A percentile compares a stretch with the other conserved stretches of the same genome.
These are phyloP conservation scores for Helicocarpus griseus DNA, from an alignment of 2,329 filamentous ascomycete species.

Conservation along the genomic window DNA sequence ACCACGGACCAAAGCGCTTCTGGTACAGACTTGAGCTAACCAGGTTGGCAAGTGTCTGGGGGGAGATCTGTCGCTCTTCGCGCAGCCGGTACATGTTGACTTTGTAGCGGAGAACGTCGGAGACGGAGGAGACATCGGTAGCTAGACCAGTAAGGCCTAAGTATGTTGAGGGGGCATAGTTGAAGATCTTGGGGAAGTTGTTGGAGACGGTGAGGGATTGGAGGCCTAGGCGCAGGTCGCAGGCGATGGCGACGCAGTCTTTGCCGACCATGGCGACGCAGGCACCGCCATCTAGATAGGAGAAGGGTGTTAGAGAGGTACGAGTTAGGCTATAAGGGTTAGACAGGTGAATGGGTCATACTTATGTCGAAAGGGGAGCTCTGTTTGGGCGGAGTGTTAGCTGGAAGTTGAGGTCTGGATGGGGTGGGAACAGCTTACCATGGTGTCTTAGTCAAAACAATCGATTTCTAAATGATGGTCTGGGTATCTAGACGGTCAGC, in stretches of 20 bases:
- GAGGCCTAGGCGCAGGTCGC: conserved; percentile 93
- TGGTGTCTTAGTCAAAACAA: conserved; percentile 11
- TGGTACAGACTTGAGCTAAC: conserved; percentile 89
- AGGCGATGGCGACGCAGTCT: conserved; percentile 98
- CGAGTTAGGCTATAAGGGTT: neutral
- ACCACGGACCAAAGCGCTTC: conserved; percentile 90
- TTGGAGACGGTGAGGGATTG: conserved; percentile 96
- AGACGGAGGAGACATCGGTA: conserved; percentile 89
- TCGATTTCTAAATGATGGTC: neutral
- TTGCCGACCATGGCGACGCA: conserved; percentile 99
- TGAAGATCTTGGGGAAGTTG: conserved; percentile 99
- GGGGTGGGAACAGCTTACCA: conserved; percentile 19
- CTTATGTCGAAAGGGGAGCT: conserved; percentile 93
- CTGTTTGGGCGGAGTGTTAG: conserved; percentile 40
- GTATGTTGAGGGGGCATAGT: conserved; percentile 82
- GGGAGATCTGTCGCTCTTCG: conserved; percentile 93
- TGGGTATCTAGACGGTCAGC: conserved; percentile 2
- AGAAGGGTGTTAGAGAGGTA: conserved; percentile 3
- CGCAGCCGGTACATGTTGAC: conserved; percentile 99
- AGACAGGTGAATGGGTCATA: conserved; percentile 36
- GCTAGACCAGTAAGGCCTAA: conserved; percentile 92
- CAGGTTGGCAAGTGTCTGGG: conserved; percentile 91
- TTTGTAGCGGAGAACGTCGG: conserved; percentile 98
- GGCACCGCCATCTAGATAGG: conserved; percentile 65
- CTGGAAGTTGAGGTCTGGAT: conserved; percentile 22